Base-by-base conservation (phyloP, 2,329 filamentous ascomycete genomes). In the Chalara sp. region DNA sequence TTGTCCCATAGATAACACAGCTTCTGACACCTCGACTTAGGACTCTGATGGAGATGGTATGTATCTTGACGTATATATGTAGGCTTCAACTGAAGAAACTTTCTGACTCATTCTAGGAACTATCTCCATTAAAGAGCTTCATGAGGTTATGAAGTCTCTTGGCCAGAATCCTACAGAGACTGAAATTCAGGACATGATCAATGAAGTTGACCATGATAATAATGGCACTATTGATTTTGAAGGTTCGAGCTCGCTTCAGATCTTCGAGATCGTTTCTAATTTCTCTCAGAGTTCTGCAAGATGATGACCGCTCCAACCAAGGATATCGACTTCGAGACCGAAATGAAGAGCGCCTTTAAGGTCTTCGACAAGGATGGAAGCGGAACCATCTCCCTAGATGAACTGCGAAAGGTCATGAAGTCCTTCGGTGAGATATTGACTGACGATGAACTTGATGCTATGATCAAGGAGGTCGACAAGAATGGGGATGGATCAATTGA, bases 351-450 rank as follows among this genome's bases (percentile, higher is more conserved):
- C 64, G 81, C 81, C 48, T 84, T 84, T 74, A 76, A 78, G 67
- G 80, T 83, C 62, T 84, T 84, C 65, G 81, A 84, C 67, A 76
- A 78, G 63, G 81, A 84, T 63, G 78, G 78, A 67, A 82, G 79
- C 64, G 81, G 81, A 58, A 82, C 80, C 65, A 84, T 84, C 67
- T 80, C 76, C 31, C 75, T 78, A 48, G 76, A 78, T 47, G 81
- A 84, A 67, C 71, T 84, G 57, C 73, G 77, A 58, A 74, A 78
- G 60, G 79, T 84, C 66, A 81, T 84, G 77, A 80, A 77, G 58
- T 79, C 76, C 29, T 79, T 84, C 50, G 81, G 81, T 58, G 80
- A 84, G 72, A 78, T 81, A 65, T 67, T 84, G 65, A 80, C 78
- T 46, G 79, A 83, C 58, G 77, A 78, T 42, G 79, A 84, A 70